Conservation (phyloP, 2,329 filamentous ascomycete species). For the Trichoderma asperellum region DNA sequence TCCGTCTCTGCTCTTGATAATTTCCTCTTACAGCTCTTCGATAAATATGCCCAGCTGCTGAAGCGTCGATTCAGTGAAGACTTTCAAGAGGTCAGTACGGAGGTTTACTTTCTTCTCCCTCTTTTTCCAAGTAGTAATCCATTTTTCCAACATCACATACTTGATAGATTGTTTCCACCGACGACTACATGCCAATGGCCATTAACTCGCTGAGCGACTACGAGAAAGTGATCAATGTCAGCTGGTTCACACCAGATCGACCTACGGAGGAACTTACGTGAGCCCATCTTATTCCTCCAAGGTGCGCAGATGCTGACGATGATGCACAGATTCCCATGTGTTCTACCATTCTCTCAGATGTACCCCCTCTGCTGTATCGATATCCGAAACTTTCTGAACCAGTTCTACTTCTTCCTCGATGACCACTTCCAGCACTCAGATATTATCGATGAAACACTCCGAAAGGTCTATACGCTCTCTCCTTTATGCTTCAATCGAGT, state of each 20-base stretch:
- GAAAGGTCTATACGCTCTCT: slow-evolving; percentile 57
- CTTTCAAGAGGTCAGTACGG: slow-evolving; percentile 74
- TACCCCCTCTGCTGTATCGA: slow-evolving; percentile 98
- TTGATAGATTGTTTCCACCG: slow-evolving; percentile 72
- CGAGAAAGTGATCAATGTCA: slow-evolving; percentile 92
- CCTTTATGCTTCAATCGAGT: neutral
- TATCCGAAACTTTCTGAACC: slow-evolving; percentile 95
- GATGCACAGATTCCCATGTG: slow-evolving; percentile 75
- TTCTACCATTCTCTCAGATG: slow-evolving; percentile 99
- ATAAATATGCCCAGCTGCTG: slow-evolving; percentile 89
- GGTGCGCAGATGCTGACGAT: slow-evolving; percentile 21
- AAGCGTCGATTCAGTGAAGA: slow-evolving; percentile 93
- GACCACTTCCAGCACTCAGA: slow-evolving; percentile 92
- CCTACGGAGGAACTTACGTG: slow-evolving; percentile 74
- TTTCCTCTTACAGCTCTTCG: slow-evolving; percentile 85
- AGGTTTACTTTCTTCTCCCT: no score
- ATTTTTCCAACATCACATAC: neutral
- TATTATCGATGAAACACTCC: slow-evolving; percentile 88
- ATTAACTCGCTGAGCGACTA: slow-evolving; percentile 90
- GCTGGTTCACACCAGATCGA: slow-evolving; percentile 91
- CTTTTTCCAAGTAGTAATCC: neutral
- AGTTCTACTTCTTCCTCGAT: slow-evolving; percentile 97
- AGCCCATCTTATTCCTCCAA: slow-evolving; percentile 37
- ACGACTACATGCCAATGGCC: slow-evolving; percentile 99
- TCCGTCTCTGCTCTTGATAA: slow-evolving; percentile 79